Conservation (phyloP, 2,329 filamentous ascomycete genomes). For the Ophiostoma quercus region DNA sequence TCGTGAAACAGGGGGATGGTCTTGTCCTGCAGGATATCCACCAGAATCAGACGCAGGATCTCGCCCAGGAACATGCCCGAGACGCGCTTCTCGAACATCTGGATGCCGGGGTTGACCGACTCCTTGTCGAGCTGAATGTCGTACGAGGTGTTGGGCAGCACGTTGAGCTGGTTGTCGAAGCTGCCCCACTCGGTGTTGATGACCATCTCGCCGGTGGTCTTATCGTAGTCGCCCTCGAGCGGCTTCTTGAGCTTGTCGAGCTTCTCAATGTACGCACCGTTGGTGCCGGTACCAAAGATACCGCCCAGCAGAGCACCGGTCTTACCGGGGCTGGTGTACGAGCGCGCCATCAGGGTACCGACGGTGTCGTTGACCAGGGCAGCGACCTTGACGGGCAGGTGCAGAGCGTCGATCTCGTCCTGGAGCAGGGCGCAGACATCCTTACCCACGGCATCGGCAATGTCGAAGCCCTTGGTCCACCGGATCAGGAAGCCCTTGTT, state of each 20-base stretch:
- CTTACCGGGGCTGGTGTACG: constrained; percentile 87
- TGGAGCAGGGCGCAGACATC: constrained; percentile 91
- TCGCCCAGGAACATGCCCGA: constrained; percentile 98
- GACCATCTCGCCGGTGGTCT: constrained; percentile 86
- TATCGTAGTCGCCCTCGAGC: constrained; percentile 65
- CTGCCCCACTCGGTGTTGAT: constrained; percentile 98
- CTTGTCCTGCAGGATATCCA: constrained; percentile 65
- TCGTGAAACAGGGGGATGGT: constrained; percentile 69
- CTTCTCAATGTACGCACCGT: constrained; percentile 96
- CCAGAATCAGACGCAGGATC: constrained; percentile 72
- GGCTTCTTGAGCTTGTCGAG: constrained; percentile 76
- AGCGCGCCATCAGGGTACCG: constrained; percentile 94
- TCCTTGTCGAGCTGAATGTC: constrained; percentile 72
- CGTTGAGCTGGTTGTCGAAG: constrained; percentile 88
- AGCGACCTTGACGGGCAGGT: constrained; percentile 87
- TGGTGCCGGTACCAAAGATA: constrained; percentile 96
- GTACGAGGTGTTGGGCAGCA: constrained; percentile 79
- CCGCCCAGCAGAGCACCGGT: constrained; percentile 83
- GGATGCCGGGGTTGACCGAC: constrained; percentile 85
- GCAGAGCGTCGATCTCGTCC: constrained; percentile 77
- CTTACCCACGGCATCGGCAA: constrained; percentile 86
- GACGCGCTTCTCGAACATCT: constrained; percentile 98
- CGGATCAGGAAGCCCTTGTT: constrained; percentile 91
- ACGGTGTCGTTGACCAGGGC: constrained; percentile 97
- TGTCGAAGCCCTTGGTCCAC: constrained; percentile 99